phyloP scores from a whole-genome alignment of 192 early-diverging fungal genomes.

The Coemansia sp. region DNA sequence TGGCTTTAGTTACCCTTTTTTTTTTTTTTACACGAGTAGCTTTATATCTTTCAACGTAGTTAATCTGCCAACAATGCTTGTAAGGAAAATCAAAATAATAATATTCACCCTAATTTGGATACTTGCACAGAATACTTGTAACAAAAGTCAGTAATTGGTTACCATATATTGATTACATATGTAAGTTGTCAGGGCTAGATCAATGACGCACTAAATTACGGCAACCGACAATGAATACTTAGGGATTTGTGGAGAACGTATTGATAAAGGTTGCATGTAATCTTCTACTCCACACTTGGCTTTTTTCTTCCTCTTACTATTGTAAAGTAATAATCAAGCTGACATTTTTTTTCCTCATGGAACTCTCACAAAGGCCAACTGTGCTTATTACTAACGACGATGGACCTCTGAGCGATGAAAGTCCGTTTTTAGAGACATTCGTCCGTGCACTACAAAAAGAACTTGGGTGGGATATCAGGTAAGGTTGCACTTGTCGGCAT shows the following conservation, averaged over 20 bases:
- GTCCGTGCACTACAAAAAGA: constrained; percentile 3
- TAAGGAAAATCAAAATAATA: not conserved
- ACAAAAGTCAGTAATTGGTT: too few species aligned
- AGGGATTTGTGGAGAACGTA: too few species aligned
- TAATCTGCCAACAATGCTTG: not conserved
- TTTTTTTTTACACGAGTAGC: not conserved
- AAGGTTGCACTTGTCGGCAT: not conserved
- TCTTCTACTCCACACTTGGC: not conserved
- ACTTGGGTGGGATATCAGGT: constrained; percentile 19
- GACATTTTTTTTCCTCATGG: constrained; percentile 1
- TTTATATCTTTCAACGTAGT: too few species aligned
- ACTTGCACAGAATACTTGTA: too few species aligned
- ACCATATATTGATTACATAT: too few species aligned
- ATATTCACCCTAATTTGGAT: too few species aligned
- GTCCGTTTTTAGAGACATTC: constrained; percentile 32
- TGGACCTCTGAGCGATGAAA: constrained; percentile 24
- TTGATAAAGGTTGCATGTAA: too few species aligned
- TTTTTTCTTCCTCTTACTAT: not conserved
- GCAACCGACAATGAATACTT: too few species aligned
- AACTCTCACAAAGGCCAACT: constrained; percentile 3
- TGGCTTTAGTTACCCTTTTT: not conserved
- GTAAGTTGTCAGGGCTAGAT: too few species aligned
- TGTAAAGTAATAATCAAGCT: too few species aligned
- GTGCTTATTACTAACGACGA: constrained; percentile 33
- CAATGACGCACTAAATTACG: too few species aligned